These are phyloP conservation scores for Penicillium riverlandense DNA, from an alignment of 495 filamentous ascomycete genomes.

Conservation along the genomic window DNA sequence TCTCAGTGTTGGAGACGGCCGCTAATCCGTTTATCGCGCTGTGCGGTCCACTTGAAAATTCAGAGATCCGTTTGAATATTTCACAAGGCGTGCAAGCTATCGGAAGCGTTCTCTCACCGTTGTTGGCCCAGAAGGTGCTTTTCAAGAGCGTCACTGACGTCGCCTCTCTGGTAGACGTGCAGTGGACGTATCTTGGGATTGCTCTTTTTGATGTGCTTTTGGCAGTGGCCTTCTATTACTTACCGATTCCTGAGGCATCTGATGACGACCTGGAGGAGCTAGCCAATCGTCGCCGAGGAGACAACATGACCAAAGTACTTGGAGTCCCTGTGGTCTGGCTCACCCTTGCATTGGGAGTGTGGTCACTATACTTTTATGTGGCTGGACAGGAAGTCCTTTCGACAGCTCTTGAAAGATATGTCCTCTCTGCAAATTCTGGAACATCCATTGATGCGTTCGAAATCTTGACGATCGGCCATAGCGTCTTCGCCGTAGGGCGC, in stretches of 20 bases:
- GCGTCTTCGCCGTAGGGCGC: conserved; percentile 54
- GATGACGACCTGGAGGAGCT: conserved; percentile 55
- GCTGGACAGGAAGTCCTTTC: conserved; percentile 57
- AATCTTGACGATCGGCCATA: conserved; percentile 48
- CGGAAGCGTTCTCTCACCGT: conserved; percentile 53
- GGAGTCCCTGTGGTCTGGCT: conserved; percentile 48
- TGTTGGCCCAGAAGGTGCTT: conserved; percentile 55
- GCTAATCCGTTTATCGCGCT: conserved; percentile 64
- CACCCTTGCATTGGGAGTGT: conserved; percentile 48
- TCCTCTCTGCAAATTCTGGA: conserved; percentile 24
- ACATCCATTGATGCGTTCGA: conserved; percentile 29
- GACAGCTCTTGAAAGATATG: conserved; percentile 35
- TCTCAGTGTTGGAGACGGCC: conserved; percentile 56
- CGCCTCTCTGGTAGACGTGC: conserved; percentile 53
- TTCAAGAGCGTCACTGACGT: conserved; percentile 46
- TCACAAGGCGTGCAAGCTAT: conserved; percentile 64
- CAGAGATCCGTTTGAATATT: conserved; percentile 58
- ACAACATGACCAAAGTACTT: conserved; percentile 39
- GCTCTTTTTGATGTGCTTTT: conserved; percentile 57
- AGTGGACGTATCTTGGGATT: conserved; percentile 68
- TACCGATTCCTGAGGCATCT: conserved; percentile 59
- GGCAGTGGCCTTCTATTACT: conserved; percentile 57
- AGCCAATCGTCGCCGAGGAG: conserved; percentile 42
- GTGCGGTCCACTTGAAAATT: conserved; percentile 59
- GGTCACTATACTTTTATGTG: conserved; percentile 59